A percentile compares a stretch with the other conserved stretches of the same genome.
Evolutionary conservation across 2,329 filamentous ascomycete genomes (phyloP).

Genomic region (Blastomyces percursus): DNA sequence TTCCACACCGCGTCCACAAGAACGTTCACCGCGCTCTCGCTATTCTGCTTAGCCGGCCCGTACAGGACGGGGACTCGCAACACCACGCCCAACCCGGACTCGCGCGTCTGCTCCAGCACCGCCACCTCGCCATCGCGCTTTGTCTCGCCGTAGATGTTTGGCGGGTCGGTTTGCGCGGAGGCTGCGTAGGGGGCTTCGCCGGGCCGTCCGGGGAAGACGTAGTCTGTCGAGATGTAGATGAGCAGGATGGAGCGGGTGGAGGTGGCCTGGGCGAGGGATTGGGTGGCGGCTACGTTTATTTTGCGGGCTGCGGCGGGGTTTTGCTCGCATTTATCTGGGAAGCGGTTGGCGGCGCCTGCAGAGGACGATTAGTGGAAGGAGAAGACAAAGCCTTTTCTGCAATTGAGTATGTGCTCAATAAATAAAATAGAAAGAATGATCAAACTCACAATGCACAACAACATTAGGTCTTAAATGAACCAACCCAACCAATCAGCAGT

Average conservation of each 20-base stretch:
- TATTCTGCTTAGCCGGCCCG: conserved; percentile 54
- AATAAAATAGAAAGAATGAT: neutral
- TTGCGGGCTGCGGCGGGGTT: conserved; percentile 63
- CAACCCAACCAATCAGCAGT: neutral
- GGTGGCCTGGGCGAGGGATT: conserved; percentile 55
- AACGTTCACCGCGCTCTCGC: conserved; percentile 73
- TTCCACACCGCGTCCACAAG: conserved; percentile 68
- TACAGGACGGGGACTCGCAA: conserved; percentile 78
- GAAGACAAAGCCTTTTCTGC: too few relatives aligned
- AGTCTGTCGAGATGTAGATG: conserved; percentile 62
- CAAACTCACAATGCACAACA: conserved; percentile 63
- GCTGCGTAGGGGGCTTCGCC: conserved; percentile 78
- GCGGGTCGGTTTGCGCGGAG: conserved; percentile 52
- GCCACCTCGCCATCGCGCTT: conserved; percentile 61
- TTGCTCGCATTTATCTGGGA: conserved; percentile 72
- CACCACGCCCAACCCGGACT: conserved; percentile 52
- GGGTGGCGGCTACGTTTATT: conserved; percentile 64
- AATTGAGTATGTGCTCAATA: too few relatives aligned
- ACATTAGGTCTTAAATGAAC: conserved; percentile 52
- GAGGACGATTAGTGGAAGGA: conserved; percentile 7
- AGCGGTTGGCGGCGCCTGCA: conserved; percentile 72
- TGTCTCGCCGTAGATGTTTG: conserved; percentile 70
- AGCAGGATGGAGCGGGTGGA: conserved; percentile 40
- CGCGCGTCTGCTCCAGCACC: conserved; percentile 50
- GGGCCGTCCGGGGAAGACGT: conserved; percentile 63